phyloP scores from a whole-genome alignment of 345 rosid genomes.

The Eucalyptus guilfoylei region DNA sequence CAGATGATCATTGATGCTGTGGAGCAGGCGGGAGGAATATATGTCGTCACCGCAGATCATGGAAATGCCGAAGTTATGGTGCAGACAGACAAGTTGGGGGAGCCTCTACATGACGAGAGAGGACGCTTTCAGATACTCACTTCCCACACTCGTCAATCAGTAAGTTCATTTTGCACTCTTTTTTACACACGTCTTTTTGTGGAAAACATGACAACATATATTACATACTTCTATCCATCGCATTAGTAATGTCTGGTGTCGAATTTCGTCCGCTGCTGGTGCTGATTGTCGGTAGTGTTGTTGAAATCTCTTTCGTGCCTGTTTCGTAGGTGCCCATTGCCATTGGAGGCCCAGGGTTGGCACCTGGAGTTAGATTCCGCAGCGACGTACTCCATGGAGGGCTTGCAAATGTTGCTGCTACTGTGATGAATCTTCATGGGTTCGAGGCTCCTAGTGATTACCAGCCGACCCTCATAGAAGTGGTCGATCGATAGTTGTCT shows the following conservation, averaged over 20 bases:
- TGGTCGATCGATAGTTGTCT: slow-evolving; percentile 10
- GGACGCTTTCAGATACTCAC: slow-evolving; percentile 86
- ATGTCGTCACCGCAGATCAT: slow-evolving; percentile 91
- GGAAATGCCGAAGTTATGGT: slow-evolving; percentile 99
- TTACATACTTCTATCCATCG: neutral
- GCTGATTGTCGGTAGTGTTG: neutral
- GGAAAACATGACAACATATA: neutral
- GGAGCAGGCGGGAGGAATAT: slow-evolving; percentile 82
- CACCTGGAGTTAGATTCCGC: slow-evolving; percentile 56
- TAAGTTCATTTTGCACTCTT: slow-evolving; percentile 13
- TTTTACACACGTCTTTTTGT: neutral
- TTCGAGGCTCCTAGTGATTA: slow-evolving; percentile 74
- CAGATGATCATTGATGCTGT: slow-evolving; percentile 84
- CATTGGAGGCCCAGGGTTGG: slow-evolving; percentile 83
- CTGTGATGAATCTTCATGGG: slow-evolving; percentile 90
- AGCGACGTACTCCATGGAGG: slow-evolving; percentile 45
- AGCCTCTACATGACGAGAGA: slow-evolving; percentile 49
- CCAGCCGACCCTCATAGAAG: slow-evolving; percentile 83
- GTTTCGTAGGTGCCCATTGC: slow-evolving; percentile 72
- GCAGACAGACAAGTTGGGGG: slow-evolving; percentile 64
- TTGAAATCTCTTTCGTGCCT: neutral
- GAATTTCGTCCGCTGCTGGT: neutral
- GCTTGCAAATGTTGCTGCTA: slow-evolving; percentile 95
- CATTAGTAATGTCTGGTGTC: neutral
- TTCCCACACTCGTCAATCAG: slow-evolving; percentile 90